Conservation (phyloP, 768 basidiomycete species). For the Strobilomyces echinocephalus region DNA sequence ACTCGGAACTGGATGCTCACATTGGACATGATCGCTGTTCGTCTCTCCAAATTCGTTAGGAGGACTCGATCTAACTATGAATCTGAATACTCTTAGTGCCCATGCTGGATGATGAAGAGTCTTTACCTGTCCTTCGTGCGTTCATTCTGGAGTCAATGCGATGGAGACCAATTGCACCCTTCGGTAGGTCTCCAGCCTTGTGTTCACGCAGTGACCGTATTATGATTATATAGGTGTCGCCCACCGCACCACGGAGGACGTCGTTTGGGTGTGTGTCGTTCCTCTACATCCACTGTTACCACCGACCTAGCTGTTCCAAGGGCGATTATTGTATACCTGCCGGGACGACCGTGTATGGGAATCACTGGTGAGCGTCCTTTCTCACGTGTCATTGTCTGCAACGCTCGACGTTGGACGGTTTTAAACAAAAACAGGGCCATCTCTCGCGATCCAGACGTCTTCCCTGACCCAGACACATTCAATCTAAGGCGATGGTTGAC, state of each 20-base stretch:
- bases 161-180: conserved; percentile 29
- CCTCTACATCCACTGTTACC: neutral
- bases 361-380: conserved; percentile 11
- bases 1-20: conserved; percentile 48
- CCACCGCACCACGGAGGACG: conserved; percentile 17
- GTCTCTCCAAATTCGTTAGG: neutral
- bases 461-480: conserved; percentile 35
- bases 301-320: neutral
- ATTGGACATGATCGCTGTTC: conserved; percentile 33
- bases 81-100: conserved; percentile 31
- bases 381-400: too few species aligned
- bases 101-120: conserved; percentile 29
- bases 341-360: conserved; percentile 14
- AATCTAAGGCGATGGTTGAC: conserved; percentile 32
- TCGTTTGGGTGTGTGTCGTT: conserved; percentile 10
- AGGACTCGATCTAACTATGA: neutral
- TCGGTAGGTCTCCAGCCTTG: conserved; percentile 12
- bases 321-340: conserved; percentile 16
- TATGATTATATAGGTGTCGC: neutral
- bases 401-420: neutral
- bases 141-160: conserved; percentile 34
- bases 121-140: conserved; percentile 29
- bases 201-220: neutral
- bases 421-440: conserved; percentile 25
- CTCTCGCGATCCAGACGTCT: conserved; percentile 34